Evolutionary conservation across 148 eudicot species (phyloP).

Genomic region (Hydrangea macrophylla): DNA sequence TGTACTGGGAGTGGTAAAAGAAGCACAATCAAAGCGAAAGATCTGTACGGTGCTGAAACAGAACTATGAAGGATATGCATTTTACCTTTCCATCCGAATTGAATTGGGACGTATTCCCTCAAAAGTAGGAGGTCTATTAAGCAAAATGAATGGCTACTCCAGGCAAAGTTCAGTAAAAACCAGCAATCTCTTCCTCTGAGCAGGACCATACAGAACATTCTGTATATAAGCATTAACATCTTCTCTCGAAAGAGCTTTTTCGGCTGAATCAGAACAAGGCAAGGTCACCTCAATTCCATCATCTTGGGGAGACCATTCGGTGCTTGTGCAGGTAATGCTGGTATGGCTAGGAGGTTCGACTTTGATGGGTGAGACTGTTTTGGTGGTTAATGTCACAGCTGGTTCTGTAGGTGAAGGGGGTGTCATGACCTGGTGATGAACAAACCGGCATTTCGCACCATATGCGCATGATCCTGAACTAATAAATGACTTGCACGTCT

Average conservation of each 20-base stretch:
- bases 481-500: slow-evolving; percentile 26
- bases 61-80: background rate
- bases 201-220: slow-evolving; percentile 41
- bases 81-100: slow-evolving; percentile 7
- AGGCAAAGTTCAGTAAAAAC: slow-evolving; percentile 54
- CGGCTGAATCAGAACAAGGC: slow-evolving; percentile 26
- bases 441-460: slow-evolving; percentile 26
- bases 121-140: background rate
- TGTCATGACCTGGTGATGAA: slow-evolving; percentile 20
- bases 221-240: slow-evolving; percentile 40
- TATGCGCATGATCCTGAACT: slow-evolving; percentile 36
- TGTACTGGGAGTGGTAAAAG: background rate
- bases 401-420: slow-evolving; percentile 10
- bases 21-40: background rate
- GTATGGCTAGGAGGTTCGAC: slow-evolving; percentile 1
- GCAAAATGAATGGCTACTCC: slow-evolving; percentile 16
- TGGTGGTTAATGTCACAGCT: background rate
- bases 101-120: background rate
- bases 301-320: slow-evolving; percentile 60
- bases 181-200: slow-evolving; percentile 38
- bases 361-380: slow-evolving; percentile 7
- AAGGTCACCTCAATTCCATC: slow-evolving; percentile 48
- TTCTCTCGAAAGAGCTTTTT: slow-evolving; percentile 31
- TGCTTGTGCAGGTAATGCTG: slow-evolving; percentile 7
- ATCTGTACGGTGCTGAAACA: background rate